Conservation (phyloP, 2,329 filamentous ascomycete species). For the Incumbomyces lentus region DNA sequence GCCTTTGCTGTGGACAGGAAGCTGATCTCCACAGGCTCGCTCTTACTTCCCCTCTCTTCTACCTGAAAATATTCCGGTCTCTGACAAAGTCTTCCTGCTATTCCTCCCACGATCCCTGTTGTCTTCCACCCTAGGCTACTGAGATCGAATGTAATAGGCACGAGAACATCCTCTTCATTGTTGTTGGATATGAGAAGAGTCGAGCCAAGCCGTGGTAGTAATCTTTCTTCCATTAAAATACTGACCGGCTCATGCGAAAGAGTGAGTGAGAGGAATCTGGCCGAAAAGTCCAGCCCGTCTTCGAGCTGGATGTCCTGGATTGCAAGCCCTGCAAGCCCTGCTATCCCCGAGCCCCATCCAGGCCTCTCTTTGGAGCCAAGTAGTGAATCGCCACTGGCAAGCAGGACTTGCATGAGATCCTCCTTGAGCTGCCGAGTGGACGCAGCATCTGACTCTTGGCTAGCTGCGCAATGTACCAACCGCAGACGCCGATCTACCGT, state of each 20-base stretch:
- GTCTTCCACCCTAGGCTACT: slow-evolving; percentile 71
- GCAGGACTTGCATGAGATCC: slow-evolving; percentile 19
- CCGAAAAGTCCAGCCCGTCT: slow-evolving; percentile 8
- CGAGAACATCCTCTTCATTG: slow-evolving; percentile 49
- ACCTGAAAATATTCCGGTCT: slow-evolving; percentile 43
- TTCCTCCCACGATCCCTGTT: slow-evolving; percentile 89
- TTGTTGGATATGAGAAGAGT: slow-evolving; percentile 60
- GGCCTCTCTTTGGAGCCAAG: neutral
- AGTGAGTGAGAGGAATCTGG: slow-evolving; percentile 41
- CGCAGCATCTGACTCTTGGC: slow-evolving; percentile 24
- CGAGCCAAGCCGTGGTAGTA: slow-evolving; percentile 29
- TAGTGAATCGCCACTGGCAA: slow-evolving; percentile 9
- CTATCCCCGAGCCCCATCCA: neutral
- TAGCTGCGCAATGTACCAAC: slow-evolving; percentile 73
- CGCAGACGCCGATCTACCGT: slow-evolving; percentile 58
- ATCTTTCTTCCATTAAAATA: slow-evolving; percentile 34
- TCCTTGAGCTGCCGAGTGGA: slow-evolving; percentile 13
- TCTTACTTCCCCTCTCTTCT: slow-evolving; percentile 17
- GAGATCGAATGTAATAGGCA: slow-evolving; percentile 83
- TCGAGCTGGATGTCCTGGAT: neutral
- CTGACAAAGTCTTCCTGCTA: slow-evolving; percentile 70
- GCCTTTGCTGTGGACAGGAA: slow-evolving; percentile 83
- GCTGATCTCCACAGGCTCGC: slow-evolving; percentile 60
- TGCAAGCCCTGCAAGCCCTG: neutral
- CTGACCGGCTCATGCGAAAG: slow-evolving; percentile 37